Evolutionary conservation across 371 early-diverging fungal genomes (phyloP), one percentile per base, ranked within the genome.

Genomic region (Syncephalis fuscata): DNA sequence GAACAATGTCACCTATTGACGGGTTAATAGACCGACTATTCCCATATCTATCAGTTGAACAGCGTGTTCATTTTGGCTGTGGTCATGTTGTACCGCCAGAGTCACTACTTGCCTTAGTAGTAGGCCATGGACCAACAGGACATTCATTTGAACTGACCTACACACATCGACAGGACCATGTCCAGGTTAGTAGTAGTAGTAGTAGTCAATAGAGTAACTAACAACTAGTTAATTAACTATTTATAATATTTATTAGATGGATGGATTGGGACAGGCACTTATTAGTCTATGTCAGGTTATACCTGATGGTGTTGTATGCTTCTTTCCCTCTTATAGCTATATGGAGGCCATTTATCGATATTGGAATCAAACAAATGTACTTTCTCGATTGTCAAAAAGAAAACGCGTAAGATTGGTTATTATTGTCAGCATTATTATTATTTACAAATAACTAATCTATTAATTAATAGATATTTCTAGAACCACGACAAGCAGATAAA

Each of bases 301-400:
- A n/a, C 95, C 95, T 0, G 88, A 82, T 51, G 98, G 98, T 2
- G 65, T 96, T 4, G 92, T 97, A 0, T 81, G 81, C 38, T 98
- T 98, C 55, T 91, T 99, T 55, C 78, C 90, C 0, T 92, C 92
- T 1, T 96, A 92, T 52, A 56, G 76, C 2, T 85, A 84, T 53
- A 71, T 98, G 60, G 85, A 90, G 7, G 55, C 62, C 26, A 73
- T 86, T 9, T 53, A 62, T 23, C 48, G 55, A 1, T 56, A 68
- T 10, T 91, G 87, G 87, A 43, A 54, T n/a, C 50, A 53, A 2
- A 54, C 58, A 4, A 67, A 68, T 0, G 44, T 75, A 16, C 23
- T 74, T 7, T 7, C 52, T 51, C 19, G 57, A 73, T 14, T 63
- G 88, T 14, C 55, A 59, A 7, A 62, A 54, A 25, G 66, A 65